A percentile compares a stretch with the other conserved stretches of the same genome.
phyloP scores from a whole-genome alignment of 2,329 filamentous ascomycete genomes.

The Xylariaceae sp. region DNA sequence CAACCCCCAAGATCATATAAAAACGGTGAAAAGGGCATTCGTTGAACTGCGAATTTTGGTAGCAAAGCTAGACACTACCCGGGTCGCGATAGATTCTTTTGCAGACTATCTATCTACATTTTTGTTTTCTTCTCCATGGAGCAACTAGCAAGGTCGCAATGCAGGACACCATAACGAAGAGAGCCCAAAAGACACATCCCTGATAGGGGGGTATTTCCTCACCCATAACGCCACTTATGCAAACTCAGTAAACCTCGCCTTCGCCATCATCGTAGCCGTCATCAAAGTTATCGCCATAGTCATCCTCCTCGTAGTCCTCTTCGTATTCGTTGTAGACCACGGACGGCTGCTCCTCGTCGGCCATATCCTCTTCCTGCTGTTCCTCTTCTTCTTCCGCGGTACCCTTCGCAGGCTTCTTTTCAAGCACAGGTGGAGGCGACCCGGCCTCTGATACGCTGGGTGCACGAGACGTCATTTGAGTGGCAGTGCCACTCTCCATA shows the following conservation, averaged over 20 bases:
- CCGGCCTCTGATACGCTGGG: constrained; percentile 33
- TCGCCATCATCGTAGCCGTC: constrained; percentile 32
- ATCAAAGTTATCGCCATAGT: constrained; percentile 28
- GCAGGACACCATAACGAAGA: background rate
- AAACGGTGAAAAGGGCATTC: too few species aligned
- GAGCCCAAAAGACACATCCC: background rate
- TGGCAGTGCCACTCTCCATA: constrained; percentile 40
- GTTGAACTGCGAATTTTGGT: too few species aligned
- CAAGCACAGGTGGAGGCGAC: constrained; percentile 21
- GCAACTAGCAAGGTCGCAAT: background rate
- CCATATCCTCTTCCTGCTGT: constrained; percentile 33
- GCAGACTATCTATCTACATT: too few species aligned
- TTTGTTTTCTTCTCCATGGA: too few species aligned
- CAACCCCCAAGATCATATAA: too few species aligned
- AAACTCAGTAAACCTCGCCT: constrained; percentile 25
- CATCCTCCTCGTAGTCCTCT: constrained; percentile 20
- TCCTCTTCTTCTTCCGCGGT: constrained; percentile 33
- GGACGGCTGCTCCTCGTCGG: constrained; percentile 35
- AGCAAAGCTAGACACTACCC: too few species aligned
- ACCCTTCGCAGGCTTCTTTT: constrained; percentile 34
- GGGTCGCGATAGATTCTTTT: too few species aligned
- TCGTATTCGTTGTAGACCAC: constrained; percentile 35
- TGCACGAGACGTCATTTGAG: constrained; percentile 33
- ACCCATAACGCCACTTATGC: constrained; percentile 1
- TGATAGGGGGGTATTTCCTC: background rate